Evolutionary conservation across 2,329 filamentous ascomycete genomes (phyloP), one percentile per base, ranked within the genome.

Genomic region (Zalaria sp.): DNA sequence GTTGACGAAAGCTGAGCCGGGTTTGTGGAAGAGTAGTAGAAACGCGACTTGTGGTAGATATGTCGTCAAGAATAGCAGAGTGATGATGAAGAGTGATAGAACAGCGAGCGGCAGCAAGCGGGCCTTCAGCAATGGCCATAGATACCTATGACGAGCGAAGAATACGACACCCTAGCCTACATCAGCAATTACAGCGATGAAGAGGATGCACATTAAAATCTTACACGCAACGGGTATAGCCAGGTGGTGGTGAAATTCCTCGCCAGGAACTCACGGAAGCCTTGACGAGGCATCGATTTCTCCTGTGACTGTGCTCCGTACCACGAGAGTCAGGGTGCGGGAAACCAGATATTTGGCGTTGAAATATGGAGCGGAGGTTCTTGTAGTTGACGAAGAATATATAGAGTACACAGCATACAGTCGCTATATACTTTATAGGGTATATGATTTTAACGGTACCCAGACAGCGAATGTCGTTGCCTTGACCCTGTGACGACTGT

Each of bases 31-130:
- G 50, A 96, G 75, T 10, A 83, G 79, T 25, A 98, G 73, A 53
- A 98, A 84, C 1, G 84, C 83, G 43, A 86, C 86, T 57, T 96
- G 85, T 0, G 89, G 89, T 3, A 95, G 64, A 52, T 93, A 96
- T 1, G 85, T 71, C 61, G 91, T 93, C 8, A 85, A 69, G 61
- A 96, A 96, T 18, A 96, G 75, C 18, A 93, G 68, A n/a, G 79
- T 66, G 47, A 94, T 84, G 9, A 95, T 82, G 42, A 91, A 76
- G 9, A 81, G 66, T 0, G 88, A 94, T 8, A 95, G 79, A 9
- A 95, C 66, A 3, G 83, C 75, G 27, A 93, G 72, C 0, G 89
- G 88, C 0, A 96, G 63, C 3, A 98, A 68, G 10, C 88, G 79
- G 25, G 82, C 71, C 43, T 75, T 68, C 49, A 94, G 81, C 1